Base-by-base conservation (phyloP, 2,329 filamentous ascomycete species). In the Fusarium aywerte region DNA sequence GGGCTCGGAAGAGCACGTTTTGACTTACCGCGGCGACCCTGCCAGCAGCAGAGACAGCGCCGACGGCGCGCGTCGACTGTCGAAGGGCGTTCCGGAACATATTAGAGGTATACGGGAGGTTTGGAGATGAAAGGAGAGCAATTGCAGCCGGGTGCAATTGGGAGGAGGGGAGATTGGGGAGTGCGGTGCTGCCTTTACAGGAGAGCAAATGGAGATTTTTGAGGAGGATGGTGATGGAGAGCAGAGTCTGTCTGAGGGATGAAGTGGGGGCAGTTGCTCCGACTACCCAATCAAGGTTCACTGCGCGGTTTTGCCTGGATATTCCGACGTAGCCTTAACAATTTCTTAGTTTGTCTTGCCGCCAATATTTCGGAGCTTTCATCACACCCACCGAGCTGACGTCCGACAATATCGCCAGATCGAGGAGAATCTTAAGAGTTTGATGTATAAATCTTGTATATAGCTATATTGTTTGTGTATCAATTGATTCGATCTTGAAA, bases 1-100 rank as follows among this genome's bases (percentile, higher is more conserved):
- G 77, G 76, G 73, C 68, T 75, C 76, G 75, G 77, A 72, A 72
- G 75, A 72, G 75, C 77, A 63, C 60, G 58, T 58, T 62, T 62
- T 38, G 75, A 96, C 95, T 91, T 94, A 98, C 96, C 85, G 90
- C 91, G 83, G 90, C 90, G 85, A 96, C 89, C 88, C 93, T 92
- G 88, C 92, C 89, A 79, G 91, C 88, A 80, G 92, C 92, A 90
- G 93, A 92, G 86, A 96, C 89, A 85, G 92, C 93, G 86, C 92
- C 92, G 85, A 95, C 92, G 84, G 92, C 91, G 87, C 94, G 93
- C 87, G 91, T 91, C 83, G 93, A 96, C 88, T 97, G 93, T 87
- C 94, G 90, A 85, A 98, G 89, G 87, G 95, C 94, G 90, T 92
- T 97, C 86, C 95, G 93, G 89, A 97, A 97, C 95, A 98, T 97